Base-by-base conservation (phyloP, 2,329 filamentous ascomycete species). In the Diaporthe eres region DNA sequence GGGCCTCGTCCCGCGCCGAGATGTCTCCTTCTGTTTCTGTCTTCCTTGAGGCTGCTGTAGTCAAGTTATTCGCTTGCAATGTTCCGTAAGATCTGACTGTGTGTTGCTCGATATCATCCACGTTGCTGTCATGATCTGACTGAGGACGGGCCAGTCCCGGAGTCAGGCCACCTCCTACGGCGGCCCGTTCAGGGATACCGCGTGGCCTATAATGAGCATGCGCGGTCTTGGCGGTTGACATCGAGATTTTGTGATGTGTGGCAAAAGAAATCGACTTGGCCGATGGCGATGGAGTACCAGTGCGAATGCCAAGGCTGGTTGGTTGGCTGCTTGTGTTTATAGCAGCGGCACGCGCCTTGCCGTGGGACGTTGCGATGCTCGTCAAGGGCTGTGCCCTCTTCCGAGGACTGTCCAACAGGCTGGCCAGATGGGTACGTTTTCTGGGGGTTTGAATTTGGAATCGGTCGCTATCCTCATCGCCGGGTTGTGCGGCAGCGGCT, bases 321-420 rank as follows among this genome's bases (percentile, higher is more conserved):
- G 44, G 53, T 19, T 58, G 53, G 31, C 55, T 65, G 31, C 22
- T 51, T 4, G 44, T 51, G 34, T 25, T 51, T 55, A 60, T 15
- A 31, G 82, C 82, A 31, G 82, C 81, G 31, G 82, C 81, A 74
- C 81, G 77, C 42, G 82, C 82, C 22, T 77, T 76, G 34, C 77
- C 57, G 25, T 37, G 77, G 12, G 72, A 76, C 9, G 39, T 42
- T 63, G 77, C 72, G 37, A 81, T 55, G n/a, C 77, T 80, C 42
- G 80, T 60, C 15, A 86, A 74, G 2, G 81, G 82, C 12, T 79
- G 77, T 10, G 79, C 79, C 47, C 77, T 80, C 76, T 81, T 83
- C 39, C 81, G 80, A 31, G 81, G 83, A 75, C 84, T 86, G 37
- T 85, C 83, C 86, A 88, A 87, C 22, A 88, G 79, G 0, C 83